Conservation (phyloP, 306 rosid species). For the Prinsepia uniflora region DNA sequence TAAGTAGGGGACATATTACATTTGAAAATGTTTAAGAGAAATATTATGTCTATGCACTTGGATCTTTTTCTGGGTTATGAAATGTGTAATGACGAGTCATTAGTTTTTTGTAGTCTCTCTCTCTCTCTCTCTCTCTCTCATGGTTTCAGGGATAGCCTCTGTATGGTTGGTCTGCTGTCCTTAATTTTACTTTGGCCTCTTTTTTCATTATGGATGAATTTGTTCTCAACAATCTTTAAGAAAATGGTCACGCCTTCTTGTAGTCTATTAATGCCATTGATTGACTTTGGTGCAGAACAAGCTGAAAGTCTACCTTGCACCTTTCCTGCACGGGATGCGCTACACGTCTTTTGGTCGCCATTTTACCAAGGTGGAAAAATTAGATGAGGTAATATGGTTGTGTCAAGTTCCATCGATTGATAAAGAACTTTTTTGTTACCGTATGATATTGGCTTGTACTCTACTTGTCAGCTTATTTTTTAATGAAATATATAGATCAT, state of each 20-base stretch:
- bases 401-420: conserved; percentile 18
- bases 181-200: not conserved
- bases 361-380: conserved; percentile 79
- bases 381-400: conserved; percentile 63
- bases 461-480: not conserved
- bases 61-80: not conserved
- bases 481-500: not conserved
- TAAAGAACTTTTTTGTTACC: not conserved
- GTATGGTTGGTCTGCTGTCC: not conserved
- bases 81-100: not conserved
- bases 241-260: not conserved
- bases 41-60: not conserved
- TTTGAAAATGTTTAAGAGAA: not conserved
- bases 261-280: conserved; percentile 15
- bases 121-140: not conserved
- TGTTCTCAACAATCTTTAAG: not conserved
- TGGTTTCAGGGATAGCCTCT: too few species aligned
- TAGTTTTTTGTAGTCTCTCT: not conserved
- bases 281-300: conserved; percentile 55
- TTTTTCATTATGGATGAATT: not conserved
- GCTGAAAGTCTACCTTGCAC: conserved; percentile 71
- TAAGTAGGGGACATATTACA: not conserved
- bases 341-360: conserved; percentile 94
- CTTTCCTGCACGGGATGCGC: conserved; percentile 73
- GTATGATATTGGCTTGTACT: not conserved